phyloP scores from a whole-genome alignment of 2,329 filamentous ascomycete genomes.

The Lojkania enalia region DNA sequence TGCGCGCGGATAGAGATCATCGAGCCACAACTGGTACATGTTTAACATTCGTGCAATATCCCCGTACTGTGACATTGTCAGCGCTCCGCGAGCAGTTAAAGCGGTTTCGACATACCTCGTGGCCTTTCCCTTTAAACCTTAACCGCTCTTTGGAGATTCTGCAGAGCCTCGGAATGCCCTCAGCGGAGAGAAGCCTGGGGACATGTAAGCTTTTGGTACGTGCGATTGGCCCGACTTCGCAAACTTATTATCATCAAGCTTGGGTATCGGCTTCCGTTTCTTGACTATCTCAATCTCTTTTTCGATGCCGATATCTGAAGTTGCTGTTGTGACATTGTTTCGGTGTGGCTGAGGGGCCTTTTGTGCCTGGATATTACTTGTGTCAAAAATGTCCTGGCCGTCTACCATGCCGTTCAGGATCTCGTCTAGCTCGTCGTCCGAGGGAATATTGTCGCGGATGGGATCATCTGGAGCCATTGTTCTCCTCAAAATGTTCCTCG shows the following conservation, averaged over 20 bases:
- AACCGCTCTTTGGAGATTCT: slow-evolving; percentile 69
- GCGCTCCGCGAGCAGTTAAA: neutral
- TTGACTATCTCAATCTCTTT: slow-evolving; percentile 83
- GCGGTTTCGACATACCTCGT: slow-evolving; percentile 64
- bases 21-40: slow-evolving; percentile 95
- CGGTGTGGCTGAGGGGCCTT: slow-evolving; percentile 19
- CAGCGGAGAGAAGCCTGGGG: slow-evolving; percentile 75
- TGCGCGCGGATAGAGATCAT: slow-evolving; percentile 92
- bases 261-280: slow-evolving; percentile 75
- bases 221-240: slow-evolving; percentile 6
- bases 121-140: slow-evolving; percentile 87
- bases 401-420: slow-evolving; percentile 75
- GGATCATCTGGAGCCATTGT: slow-evolving; percentile 26
- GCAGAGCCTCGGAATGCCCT: slow-evolving; percentile 81
- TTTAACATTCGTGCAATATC: slow-evolving; percentile 81
- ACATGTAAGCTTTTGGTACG: neutral
- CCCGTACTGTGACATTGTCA: slow-evolving; percentile 65
- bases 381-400: slow-evolving; percentile 55
- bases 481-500: too few species aligned
- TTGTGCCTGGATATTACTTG: slow-evolving; percentile 27
- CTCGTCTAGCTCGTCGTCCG: slow-evolving; percentile 61
- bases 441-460: slow-evolving; percentile 21
- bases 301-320: slow-evolving; percentile 72
- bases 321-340: slow-evolving; percentile 20
- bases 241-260: slow-evolving; percentile 80